phyloP scores from a whole-genome alignment of 176 grass and related monocot genomes.

The Carex kokanica region DNA sequence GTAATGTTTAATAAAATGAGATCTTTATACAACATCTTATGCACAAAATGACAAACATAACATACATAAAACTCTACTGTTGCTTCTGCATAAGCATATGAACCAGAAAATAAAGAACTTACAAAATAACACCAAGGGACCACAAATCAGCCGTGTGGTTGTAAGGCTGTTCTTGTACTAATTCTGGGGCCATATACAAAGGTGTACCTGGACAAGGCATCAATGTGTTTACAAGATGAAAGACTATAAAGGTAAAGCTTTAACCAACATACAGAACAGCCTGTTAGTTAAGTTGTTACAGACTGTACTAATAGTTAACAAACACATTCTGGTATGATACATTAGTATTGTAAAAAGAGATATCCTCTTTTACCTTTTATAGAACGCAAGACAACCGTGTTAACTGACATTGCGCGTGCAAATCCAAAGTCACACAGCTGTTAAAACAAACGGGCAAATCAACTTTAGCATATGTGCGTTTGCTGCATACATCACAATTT shows the following conservation, averaged over 20 bases:
- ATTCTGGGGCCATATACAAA: constrained; percentile 98
- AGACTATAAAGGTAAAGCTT: neutral
- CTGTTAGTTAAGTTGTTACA: neutral
- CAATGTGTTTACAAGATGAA: constrained; percentile 26
- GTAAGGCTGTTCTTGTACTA: constrained; percentile 95
- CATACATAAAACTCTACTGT: neutral
- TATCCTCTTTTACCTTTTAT: constrained; percentile 64
- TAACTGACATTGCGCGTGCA: constrained; percentile 97
- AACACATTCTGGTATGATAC: neutral
- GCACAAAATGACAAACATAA: neutral
- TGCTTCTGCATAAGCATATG: constrained; percentile 4
- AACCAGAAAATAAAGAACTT: constrained; percentile 29
- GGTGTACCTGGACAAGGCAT: constrained; percentile 61
- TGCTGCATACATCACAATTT: neutral
- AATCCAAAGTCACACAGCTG: constrained; percentile 99
- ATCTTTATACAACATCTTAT: neutral
- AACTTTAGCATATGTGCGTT: constrained; percentile 11
- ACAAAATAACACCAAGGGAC: constrained; percentile 99
- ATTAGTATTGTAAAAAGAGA: neutral
- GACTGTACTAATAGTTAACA: constrained; percentile 10
- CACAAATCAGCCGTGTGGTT: constrained; percentile 95
- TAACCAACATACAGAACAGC: neutral
- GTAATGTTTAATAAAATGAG: neutral
- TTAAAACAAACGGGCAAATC: constrained; percentile 9
- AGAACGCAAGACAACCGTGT: constrained; percentile 89